Base-by-base conservation (phyloP, 495 filamentous ascomycete species). In the Neurospora sp. region DNA sequence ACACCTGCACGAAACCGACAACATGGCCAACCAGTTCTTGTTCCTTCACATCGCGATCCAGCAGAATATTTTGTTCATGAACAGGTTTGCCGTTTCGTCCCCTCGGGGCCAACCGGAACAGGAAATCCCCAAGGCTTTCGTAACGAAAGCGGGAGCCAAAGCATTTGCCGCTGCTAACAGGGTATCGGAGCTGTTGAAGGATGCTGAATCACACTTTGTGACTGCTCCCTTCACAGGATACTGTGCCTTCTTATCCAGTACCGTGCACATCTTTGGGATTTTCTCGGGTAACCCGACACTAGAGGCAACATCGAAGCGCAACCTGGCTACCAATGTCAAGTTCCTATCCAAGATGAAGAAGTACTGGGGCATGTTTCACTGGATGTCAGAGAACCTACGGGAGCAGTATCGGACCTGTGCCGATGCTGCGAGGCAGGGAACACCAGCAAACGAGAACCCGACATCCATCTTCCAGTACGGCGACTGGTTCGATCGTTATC, bases 311-410 rank as follows among this genome's bases (percentile, higher is more conserved):
- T 92, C 93, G 37, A 97, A 94, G 82, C 89, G 91, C 76, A 92
- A 97, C 78, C 87, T 98, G n/a, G 89, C 91, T 3, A 92, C 90
- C 72, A 98, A 97, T 53, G 91, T 98, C 74, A 91, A 91, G 76
- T 99, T 96, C 74, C 84, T 99, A 35, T 89, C 90, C 74, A 95
- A 95, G 80, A 96, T 98, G 91, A 97, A 96, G 83, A 92, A 91
- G 73, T 94, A 96, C 78, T 99, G 96, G 96, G 96, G 94, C 71
- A 94, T 97, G 90, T 97, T 98, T 79, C 93, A 96, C 78, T 97
- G 92, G 81, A 95, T 98, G 89, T 91, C 92, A 3, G 93, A 98
- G 77, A 96, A 95, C 78, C 86, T 97, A 38, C 94, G 95, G 73
- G 93, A 96, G 72, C 90, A 96, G 72, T 99, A 96, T 80, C 88